Percentiles rank a stretch among this genome's conserved stretches.
phyloP scores from a whole-genome alignment of 257 asterid genomes.

The Nicotiana knightiana region DNA sequence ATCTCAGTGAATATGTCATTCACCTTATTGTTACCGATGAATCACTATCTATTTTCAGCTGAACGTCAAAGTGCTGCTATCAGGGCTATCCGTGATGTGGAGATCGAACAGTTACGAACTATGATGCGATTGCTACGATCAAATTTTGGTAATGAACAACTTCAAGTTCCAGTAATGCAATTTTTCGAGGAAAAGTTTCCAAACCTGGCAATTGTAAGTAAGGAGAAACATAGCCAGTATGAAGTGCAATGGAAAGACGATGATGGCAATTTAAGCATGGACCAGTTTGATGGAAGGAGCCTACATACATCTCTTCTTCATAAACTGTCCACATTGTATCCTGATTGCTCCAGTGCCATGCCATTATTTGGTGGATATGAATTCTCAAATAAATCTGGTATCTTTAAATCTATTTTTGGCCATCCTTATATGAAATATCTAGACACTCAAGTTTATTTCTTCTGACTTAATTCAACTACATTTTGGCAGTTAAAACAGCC shows the following conservation, averaged over 20 bases:
- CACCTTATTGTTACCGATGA: not conserved
- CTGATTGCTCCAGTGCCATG: conserved; percentile 51
- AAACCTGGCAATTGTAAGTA: conserved; percentile 40
- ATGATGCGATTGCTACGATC: conserved; percentile 55
- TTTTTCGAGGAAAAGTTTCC: conserved; percentile 68
- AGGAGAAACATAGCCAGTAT: conserved; percentile 41
- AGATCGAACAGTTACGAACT: conserved; percentile 58
- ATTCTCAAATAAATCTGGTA: conserved; percentile 72
- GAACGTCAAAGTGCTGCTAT: conserved; percentile 71
- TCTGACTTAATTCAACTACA: conserved; percentile 21
- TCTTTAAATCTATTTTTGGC: conserved; percentile 4
- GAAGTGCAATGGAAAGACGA: conserved; percentile 58
- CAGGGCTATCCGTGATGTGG: conserved; percentile 79
- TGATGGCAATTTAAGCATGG: conserved; percentile 31
- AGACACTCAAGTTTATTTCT: not conserved
- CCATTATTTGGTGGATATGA: conserved; percentile 69
- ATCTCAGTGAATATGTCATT: not conserved
- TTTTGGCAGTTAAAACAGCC: conserved; percentile 64
- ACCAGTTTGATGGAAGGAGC: conserved; percentile 42
- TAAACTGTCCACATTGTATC: conserved; percentile 53
- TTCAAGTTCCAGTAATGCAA: conserved; percentile 52
- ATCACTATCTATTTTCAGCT: conserved; percentile 39
- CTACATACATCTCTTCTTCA: conserved; percentile 64
- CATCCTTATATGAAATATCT: not conserved
- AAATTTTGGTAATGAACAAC: conserved; percentile 50